phyloP scores from a whole-genome alignment of 202 grass and related monocot genomes.

The Schoenoplectus tabernaemontani region DNA sequence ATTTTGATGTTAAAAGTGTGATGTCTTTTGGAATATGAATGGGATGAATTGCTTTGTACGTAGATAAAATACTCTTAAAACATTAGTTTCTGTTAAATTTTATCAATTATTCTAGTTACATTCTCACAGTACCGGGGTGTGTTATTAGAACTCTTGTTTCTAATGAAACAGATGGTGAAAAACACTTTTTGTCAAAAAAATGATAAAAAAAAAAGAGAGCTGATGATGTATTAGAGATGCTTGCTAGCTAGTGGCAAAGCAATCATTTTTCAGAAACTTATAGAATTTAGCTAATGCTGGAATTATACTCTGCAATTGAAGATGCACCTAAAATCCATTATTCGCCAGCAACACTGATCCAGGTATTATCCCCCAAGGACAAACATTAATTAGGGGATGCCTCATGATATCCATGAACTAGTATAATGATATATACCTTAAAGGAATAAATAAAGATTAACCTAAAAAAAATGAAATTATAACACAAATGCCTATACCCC shows the following conservation, averaged over 20 bases:
- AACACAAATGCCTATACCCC: slow-evolving; percentile 1
- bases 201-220: neutral
- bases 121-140: no score
- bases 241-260: neutral
- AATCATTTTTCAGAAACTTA: neutral
- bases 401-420: neutral
- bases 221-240: neutral
- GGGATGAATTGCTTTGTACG: no score
- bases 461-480: neutral
- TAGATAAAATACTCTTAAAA: no score
- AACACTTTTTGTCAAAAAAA: no score
- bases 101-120: no score
- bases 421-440: no score
- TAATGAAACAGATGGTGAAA: no score
- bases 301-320: neutral
- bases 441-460: neutral
- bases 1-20: no score
- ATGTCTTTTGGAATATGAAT: no score
- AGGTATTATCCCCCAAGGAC: neutral
- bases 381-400: neutral
- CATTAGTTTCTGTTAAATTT: no score
- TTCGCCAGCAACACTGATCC: neutral
- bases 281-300: no score
- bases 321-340: neutral
- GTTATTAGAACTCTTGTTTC: no score